phyloP scores from a whole-genome alignment of 306 rosid genomes.

The Casuarina equisetifolia region DNA sequence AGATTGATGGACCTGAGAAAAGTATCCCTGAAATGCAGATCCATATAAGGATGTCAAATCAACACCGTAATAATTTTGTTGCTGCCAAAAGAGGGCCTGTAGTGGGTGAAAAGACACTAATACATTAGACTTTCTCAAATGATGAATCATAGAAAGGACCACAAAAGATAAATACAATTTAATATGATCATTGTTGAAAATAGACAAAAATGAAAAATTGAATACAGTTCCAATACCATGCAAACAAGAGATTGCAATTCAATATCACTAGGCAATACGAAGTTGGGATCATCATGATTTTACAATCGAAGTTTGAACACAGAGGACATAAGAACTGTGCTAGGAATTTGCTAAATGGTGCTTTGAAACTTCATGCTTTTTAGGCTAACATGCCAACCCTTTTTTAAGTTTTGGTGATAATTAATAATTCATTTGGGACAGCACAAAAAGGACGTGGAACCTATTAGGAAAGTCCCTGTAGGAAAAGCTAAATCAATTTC shows the following conservation, averaged over 20 bases:
- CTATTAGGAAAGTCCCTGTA: not conserved
- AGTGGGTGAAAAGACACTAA: conserved; percentile 16
- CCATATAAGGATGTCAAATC: conserved; percentile 86
- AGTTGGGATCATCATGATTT: not conserved
- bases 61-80: conserved; percentile 89
- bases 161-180: not conserved
- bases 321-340: too few species aligned
- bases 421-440: conserved; percentile 17
- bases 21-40: conserved; percentile 88
- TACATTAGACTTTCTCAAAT: not conserved
- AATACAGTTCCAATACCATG: not conserved
- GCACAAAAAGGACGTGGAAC: not conserved
- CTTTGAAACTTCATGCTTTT: not conserved
- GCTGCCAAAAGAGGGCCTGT: conserved; percentile 98
- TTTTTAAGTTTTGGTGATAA: not conserved
- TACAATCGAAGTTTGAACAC: not conserved
- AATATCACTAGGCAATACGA: not conserved
- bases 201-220: not conserved
- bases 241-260: not conserved
- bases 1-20: conserved; percentile 70
- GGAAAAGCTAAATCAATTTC: conserved; percentile 9
- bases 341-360: not conserved
- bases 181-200: not conserved
- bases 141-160: not conserved
- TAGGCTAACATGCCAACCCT: not conserved